phyloP scores from a whole-genome alignment of 2,329 filamentous ascomycete genomes.

The Exophiala calicioides region DNA sequence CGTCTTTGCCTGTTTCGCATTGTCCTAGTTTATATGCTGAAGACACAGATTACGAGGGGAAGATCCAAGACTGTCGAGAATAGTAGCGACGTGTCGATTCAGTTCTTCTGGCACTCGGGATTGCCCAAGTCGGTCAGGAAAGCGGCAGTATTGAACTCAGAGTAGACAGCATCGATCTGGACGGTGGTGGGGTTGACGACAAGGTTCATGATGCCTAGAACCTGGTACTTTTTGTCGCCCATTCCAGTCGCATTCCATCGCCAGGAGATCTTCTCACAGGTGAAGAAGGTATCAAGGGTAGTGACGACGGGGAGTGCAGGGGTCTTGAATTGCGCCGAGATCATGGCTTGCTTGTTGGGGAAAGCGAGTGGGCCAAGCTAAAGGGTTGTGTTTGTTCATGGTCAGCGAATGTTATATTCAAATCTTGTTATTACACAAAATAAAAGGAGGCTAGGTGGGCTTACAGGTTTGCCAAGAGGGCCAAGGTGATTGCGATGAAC shows the following conservation, averaged over 20 bases:
- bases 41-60: constrained; percentile 7
- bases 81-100: no score
- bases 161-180: constrained; percentile 27
- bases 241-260: constrained; percentile 24
- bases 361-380: constrained; percentile 21
- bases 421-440: no score
- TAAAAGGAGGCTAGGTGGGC: no score
- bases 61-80: constrained; percentile 6
- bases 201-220: constrained; percentile 24
- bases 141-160: constrained; percentile 28
- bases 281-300: constrained; percentile 23
- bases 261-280: constrained; percentile 27
- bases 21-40: no score
- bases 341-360: constrained; percentile 27
- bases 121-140: constrained; percentile 15
- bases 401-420: no score
- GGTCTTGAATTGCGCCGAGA: constrained; percentile 15
- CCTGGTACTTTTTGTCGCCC: constrained; percentile 13
- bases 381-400: no score
- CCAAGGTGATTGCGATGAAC: no score
- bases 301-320: constrained; percentile 19
- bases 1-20: not conserved
- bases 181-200: constrained; percentile 13
- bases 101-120: constrained; percentile 14
- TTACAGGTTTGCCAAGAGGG: no score